Evolutionary conservation across 1,139 yeast species (phyloP).

Genomic region (Kodamaea plutei): DNA sequence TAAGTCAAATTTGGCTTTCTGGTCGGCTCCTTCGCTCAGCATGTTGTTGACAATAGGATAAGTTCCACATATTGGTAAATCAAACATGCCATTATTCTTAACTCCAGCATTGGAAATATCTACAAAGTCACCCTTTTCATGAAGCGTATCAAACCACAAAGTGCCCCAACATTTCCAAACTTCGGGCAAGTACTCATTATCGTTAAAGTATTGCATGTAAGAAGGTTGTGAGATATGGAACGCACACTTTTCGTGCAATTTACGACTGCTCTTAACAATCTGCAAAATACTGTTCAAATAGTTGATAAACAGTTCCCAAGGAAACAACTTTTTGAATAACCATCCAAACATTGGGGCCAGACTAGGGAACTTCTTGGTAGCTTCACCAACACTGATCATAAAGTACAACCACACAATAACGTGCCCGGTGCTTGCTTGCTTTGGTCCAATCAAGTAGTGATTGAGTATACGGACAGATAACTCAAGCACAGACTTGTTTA

Average conservation of each 20-base stretch:
- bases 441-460: slow-evolving; percentile 66
- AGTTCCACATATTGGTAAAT: slow-evolving; percentile 64
- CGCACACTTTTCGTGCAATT: slow-evolving; percentile 15
- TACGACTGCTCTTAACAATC: slow-evolving; percentile 26
- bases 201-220: slow-evolving; percentile 41
- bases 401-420: slow-evolving; percentile 70
- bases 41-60: slow-evolving; percentile 25
- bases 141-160: slow-evolving; percentile 65
- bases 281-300: slow-evolving; percentile 54
- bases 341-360: slow-evolving; percentile 49
- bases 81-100: slow-evolving; percentile 50
- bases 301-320: slow-evolving; percentile 62
- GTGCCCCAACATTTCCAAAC: slow-evolving; percentile 87
- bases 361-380: slow-evolving; percentile 45
- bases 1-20: slow-evolving; percentile 23
- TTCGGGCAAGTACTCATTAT: slow-evolving; percentile 63
- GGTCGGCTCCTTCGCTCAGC: slow-evolving; percentile 11
- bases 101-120: slow-evolving; percentile 57
- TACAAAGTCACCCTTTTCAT: slow-evolving; percentile 47
- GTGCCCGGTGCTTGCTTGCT: slow-evolving; percentile 67
- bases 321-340: slow-evolving; percentile 52
- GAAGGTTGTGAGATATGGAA: slow-evolving; percentile 21
- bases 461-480: slow-evolving; percentile 61
- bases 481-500: slow-evolving; percentile 64
- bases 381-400: slow-evolving; percentile 57